phyloP scores from a whole-genome alignment of 441 rosid species.

The Omphalea diandra region DNA sequence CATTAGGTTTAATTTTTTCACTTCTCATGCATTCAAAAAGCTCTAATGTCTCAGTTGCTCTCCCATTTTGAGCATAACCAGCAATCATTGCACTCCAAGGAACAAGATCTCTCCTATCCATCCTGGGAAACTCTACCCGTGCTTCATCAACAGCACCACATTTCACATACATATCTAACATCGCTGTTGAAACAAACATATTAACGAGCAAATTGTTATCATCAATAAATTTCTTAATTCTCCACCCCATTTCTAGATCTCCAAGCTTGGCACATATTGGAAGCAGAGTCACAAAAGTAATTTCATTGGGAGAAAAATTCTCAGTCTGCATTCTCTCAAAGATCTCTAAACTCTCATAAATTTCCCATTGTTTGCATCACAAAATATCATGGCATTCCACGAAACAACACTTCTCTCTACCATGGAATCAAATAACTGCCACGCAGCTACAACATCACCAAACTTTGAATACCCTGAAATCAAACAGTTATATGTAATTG shows the following conservation, averaged over 20 bases:
- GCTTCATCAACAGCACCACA: slow-evolving; percentile 17
- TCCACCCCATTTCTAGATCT: slow-evolving; percentile 12
- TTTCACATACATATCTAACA: slow-evolving; percentile 19
- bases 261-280: slow-evolving; percentile 14
- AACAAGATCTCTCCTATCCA: slow-evolving; percentile 9
- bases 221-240: not conserved
- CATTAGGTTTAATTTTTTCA: slow-evolving; percentile 6
- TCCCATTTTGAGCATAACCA: slow-evolving; percentile 20
- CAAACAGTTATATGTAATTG: slow-evolving; percentile 17
- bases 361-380: slow-evolving; percentile 8
- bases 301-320: not conserved
- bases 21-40: slow-evolving; percentile 4
- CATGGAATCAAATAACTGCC: slow-evolving; percentile 14
- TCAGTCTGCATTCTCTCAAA: slow-evolving; percentile 12
- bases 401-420: slow-evolving; percentile 3
- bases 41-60: slow-evolving; percentile 7
- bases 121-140: slow-evolving; percentile 8
- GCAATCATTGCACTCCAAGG: slow-evolving; percentile 19
- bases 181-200: slow-evolving; percentile 8
- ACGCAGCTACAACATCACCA: slow-evolving; percentile 9
- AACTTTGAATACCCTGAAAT: slow-evolving; percentile 14
- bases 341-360: not conserved
- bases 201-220: not conserved
- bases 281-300: slow-evolving; percentile 13
- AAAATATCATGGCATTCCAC: slow-evolving; percentile 17